These are phyloP conservation scores for Pleodorina starrii DNA, from an alignment of 139 green algal species.

Conservation along the genomic window DNA sequence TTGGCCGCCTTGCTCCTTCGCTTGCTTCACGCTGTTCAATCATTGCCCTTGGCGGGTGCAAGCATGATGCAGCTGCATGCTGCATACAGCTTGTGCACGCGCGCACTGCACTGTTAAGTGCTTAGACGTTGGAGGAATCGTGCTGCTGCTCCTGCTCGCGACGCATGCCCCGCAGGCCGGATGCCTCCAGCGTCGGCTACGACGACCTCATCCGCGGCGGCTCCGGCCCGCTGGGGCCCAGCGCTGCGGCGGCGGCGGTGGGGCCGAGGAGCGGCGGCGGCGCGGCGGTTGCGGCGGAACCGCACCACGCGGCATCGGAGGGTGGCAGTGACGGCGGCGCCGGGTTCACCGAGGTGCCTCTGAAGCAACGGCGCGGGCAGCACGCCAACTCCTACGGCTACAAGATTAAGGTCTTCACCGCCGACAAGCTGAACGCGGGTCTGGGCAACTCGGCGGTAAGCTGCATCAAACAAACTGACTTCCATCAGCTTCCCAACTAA, in stretches of 20 bases:
- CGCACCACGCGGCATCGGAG: not conserved
- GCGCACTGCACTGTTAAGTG: too few species aligned
- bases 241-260: not conserved
- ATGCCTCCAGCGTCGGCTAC: not conserved
- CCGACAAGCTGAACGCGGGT: slow-evolving; percentile 47
- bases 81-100: too few species aligned
- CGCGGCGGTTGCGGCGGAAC: not conserved
- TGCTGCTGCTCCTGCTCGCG: too few species aligned
- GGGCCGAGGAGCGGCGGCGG: not conserved
- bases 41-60: too few species aligned
- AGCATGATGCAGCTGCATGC: too few species aligned
- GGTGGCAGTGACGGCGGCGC: not conserved
- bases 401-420: slow-evolving; percentile 62
- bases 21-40: too few species aligned
- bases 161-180: slow-evolving; percentile 30
- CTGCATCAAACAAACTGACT: not conserved
- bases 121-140: too few species aligned
- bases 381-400: slow-evolving; percentile 28
- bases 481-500: too few species aligned
- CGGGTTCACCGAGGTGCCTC: slow-evolving; percentile 48
- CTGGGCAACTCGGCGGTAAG: slow-evolving; percentile 53
- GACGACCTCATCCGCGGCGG: not conserved
- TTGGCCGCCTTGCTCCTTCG: too few species aligned
- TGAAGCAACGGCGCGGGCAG: slow-evolving; percentile 15
- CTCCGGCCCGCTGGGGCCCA: not conserved